Base-by-base conservation (phyloP, 352 stramenopile genomes). In the Phytophthora gonapodyides region DNA sequence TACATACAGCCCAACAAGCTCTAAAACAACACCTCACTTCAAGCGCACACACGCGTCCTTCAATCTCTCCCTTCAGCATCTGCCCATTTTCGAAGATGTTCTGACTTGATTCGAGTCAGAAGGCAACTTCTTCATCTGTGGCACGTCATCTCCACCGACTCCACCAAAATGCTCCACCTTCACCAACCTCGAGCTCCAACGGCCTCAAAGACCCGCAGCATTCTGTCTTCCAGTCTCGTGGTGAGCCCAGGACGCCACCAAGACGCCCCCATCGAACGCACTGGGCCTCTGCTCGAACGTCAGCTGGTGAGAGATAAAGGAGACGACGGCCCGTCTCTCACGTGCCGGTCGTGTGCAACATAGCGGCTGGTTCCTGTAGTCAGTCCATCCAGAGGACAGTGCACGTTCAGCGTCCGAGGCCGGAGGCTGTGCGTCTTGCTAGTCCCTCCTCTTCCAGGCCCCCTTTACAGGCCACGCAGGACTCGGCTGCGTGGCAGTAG, bases 301-400 rank as follows among this genome's bases (percentile, higher is more conserved):
- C 43, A 51, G 35, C 41, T 56, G 43, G 51, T 16, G 40, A 35
- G 64, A 45, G 47, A 58, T 64, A 64, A 67, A 59, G 37, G 24
- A 27, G 59, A 43, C 45, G 19, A 33, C 33, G 24, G 42, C 34
- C 16, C 38, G 46, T 13, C 37, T 50, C 51, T 58, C 52, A 51
- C 30, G 21, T 51, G 40, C 49, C 52, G 1, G 6, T 35, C 45
- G 46, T 64, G 46, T 63, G 44, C 55, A 63, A 57, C 55, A 36
- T 34, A 64, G 45, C 42, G 41, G 42, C 46, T 64, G 27, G 37
- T 16, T 7, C 24, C 24, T 27, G 24, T 27, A 27, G 24, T 6
- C 24, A 27, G 24, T 27, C 38, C 46, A 56, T 47, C 33, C 24
- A 47, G 53, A 53, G 45, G 19, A 35, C 57, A 58, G 47, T 64